Base-by-base conservation (phyloP, 441 rosid species). In the Croton laevigatus region DNA sequence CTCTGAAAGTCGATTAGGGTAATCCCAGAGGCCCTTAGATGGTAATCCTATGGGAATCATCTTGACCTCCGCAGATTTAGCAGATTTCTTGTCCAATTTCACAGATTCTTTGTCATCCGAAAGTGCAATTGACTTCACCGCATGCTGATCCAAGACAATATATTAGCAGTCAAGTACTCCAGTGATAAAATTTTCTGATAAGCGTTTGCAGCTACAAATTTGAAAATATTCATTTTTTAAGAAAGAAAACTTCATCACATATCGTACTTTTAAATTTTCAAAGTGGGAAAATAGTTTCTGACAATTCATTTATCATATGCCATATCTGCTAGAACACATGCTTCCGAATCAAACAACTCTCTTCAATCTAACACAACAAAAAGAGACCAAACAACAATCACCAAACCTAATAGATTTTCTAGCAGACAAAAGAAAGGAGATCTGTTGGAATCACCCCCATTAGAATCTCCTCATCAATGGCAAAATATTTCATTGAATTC, bases 1-100 rank as follows among this genome's bases (percentile, higher is more conserved):
- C 82, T 86, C 93, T 16, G 89, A 88, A 54, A 88, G 85, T 67
- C 60, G 77, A 74, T 83, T 79, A 61, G 90, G 93, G 69, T 73
- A 74, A 59, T 69, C 78, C 93, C 87, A 84, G 54, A 83, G 81
- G 69, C 81, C 81, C 76, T 78, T 82, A 61, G 60, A 63, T 46
- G 71, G 80, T 71, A 84, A 68, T 73, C 82, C 90, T 73, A 79
- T 86, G 53, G 84, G 80, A 70, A 83, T 73, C 76, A 82, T 81
- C 75, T 69, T 81, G 44, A 67, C 46, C 73, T 74, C 82, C 54
- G 69, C 53, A 67, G 71, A 58, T 54, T 73, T 76, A 73, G 75
- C 44, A 73, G 74, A 68, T 69, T 66, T 65, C 51, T 66, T 61
- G 69, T 75, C 76, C 14, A 71, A 61, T 73, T 80, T 80, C 67